phyloP scores from a whole-genome alignment of 257 asterid species.

The Penstemon eatonii region DNA sequence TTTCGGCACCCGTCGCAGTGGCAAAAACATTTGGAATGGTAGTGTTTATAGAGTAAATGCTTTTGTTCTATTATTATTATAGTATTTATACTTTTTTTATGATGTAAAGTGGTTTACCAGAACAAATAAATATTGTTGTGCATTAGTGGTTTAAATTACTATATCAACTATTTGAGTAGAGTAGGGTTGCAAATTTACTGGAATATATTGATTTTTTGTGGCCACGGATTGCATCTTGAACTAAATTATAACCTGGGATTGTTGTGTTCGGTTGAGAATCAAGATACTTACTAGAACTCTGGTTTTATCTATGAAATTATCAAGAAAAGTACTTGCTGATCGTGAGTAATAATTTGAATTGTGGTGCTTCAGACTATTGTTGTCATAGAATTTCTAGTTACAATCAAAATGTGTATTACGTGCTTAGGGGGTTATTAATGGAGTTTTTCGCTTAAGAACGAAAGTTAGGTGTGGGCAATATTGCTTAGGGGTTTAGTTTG shows the following conservation, averaged over 20 bases:
- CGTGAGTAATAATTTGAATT: slow-evolving; percentile 1
- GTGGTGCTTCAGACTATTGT: not conserved
- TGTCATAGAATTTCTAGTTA: not conserved
- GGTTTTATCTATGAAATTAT: slow-evolving; percentile 12
- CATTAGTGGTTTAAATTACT: slow-evolving; percentile 24
- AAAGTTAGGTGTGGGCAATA: not conserved
- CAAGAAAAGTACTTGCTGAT: slow-evolving; percentile 2
- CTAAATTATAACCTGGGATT: slow-evolving; percentile 11
- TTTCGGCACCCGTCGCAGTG: slow-evolving; percentile 31
- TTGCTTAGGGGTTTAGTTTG: slow-evolving; percentile 14
- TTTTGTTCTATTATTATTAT: slow-evolving; percentile 26
- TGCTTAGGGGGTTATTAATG: not conserved
- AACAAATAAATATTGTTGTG: slow-evolving; percentile 11
- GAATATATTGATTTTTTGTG: slow-evolving; percentile 26
- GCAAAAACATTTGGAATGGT: slow-evolving; percentile 48
- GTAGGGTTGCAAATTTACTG: slow-evolving; percentile 9
- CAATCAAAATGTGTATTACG: not conserved
- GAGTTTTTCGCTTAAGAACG: not conserved
- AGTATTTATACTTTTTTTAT: slow-evolving; percentile 11
- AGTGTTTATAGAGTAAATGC: slow-evolving; percentile 15
- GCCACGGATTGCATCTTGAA: slow-evolving; percentile 20
- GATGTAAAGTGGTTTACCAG: slow-evolving; percentile 16
- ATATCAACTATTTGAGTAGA: slow-evolving; percentile 17
- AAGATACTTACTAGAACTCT: not conserved
- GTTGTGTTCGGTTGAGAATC: slow-evolving; percentile 17